Conservation (phyloP, 345 rosid species). For the Capsella bursapastoris region DNA sequence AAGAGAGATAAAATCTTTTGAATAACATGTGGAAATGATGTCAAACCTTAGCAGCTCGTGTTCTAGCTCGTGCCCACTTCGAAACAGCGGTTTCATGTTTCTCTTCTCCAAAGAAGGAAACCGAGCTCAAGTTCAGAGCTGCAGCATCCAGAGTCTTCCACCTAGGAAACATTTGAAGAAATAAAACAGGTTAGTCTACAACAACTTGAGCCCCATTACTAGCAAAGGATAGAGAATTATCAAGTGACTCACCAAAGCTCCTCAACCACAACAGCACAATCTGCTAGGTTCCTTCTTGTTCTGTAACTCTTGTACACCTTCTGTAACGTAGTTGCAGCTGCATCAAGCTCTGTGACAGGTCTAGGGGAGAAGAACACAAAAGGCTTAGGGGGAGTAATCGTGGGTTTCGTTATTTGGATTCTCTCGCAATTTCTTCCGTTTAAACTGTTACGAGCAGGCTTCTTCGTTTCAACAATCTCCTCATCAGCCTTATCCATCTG, state of each 20-base stretch:
- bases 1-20: background rate
- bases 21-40: background rate
- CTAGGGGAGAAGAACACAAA: slow-evolving; percentile 58
- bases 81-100: slow-evolving; percentile 67
- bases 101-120: slow-evolving; percentile 60
- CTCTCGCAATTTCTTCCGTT: slow-evolving; percentile 37
- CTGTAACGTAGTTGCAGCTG: slow-evolving; percentile 82
- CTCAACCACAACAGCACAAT: slow-evolving; percentile 74
- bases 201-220: slow-evolving; percentile 19
- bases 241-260: slow-evolving; percentile 65
- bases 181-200: slow-evolving; percentile 15
- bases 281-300: slow-evolving; percentile 82
- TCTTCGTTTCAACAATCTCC: slow-evolving; percentile 15
- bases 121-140: slow-evolving; percentile 54
- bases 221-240: slow-evolving; percentile 13
- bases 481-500: slow-evolving; percentile 15
- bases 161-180: slow-evolving; percentile 42
- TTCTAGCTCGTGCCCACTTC: slow-evolving; percentile 65
- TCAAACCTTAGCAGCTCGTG: slow-evolving; percentile 68
- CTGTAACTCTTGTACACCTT: slow-evolving; percentile 91
- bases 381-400: slow-evolving; percentile 53
- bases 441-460: slow-evolving; percentile 24
- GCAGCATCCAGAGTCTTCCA: slow-evolving; percentile 75
- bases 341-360: slow-evolving; percentile 63
- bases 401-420: slow-evolving; percentile 51